phyloP scores from a whole-genome alignment of 176 grass and related monocot genomes.

The Thalia dealbata region DNA sequence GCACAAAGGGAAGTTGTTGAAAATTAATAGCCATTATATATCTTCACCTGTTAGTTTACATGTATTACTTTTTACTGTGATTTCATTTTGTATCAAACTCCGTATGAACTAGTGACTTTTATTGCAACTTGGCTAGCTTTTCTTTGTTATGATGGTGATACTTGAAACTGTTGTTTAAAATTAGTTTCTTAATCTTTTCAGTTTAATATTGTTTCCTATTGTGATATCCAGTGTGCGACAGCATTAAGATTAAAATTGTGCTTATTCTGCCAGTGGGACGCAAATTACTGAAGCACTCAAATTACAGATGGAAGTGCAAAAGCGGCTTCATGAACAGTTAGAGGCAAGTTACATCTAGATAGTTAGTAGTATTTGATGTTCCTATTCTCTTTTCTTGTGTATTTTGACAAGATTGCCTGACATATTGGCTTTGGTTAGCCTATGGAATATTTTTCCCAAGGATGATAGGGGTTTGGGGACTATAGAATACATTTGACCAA shows the following conservation, averaged over 20 bases:
- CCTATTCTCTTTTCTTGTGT: not conserved
- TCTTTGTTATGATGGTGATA: no score
- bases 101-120: no score
- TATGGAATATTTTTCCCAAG: no score
- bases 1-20: not conserved
- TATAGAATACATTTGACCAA: no score
- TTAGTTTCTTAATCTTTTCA: not conserved
- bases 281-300: conserved; percentile 46
- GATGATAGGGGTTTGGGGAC: no score
- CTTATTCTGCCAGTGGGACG: conserved; percentile 33
- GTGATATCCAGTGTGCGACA: not conserved
- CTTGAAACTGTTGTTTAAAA: no score
- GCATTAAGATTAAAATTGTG: not conserved
- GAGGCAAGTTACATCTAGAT: conserved; percentile 32
- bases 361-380: not conserved
- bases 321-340: conserved; percentile 46
- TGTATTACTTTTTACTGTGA: not conserved
- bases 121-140: no score
- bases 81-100: no score
- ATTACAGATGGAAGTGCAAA: conserved; percentile 67
- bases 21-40: not conserved
- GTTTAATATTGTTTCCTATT: not conserved
- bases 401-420: not conserved
- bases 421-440: no score
- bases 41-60: not conserved